A percentile compares a stretch with the other conserved stretches of the same genome.
phyloP scores from a whole-genome alignment of 2,329 filamentous ascomycete species.

The Tympanopsis confertula region DNA sequence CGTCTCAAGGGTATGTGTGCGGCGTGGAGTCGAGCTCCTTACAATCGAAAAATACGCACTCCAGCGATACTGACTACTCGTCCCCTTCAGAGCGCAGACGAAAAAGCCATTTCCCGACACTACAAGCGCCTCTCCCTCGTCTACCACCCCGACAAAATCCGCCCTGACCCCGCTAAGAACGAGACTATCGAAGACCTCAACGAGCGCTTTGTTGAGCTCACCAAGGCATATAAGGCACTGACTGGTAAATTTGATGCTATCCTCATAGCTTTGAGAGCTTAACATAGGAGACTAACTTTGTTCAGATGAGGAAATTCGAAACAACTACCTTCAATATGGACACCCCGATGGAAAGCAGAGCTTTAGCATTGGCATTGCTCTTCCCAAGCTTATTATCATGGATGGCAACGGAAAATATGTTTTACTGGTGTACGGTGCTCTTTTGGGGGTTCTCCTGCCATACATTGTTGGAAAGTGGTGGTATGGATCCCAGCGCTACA shows the following conservation, averaged over 20 bases:
- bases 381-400: constrained; percentile 83
- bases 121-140: constrained; percentile 80
- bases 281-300: too few relatives aligned
- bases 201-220: constrained; percentile 82
- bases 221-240: constrained; percentile 94
- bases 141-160: constrained; percentile 86
- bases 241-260: too few relatives aligned
- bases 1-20: constrained; percentile 60
- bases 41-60: too few relatives aligned
- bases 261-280: too few relatives aligned
- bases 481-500: constrained; percentile 90
- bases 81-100: constrained; percentile 48
- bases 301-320: constrained; percentile 90
- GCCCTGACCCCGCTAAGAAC: constrained; percentile 74
- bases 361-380: constrained; percentile 91
- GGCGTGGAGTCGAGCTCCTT: too few relatives aligned
- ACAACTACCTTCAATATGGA: constrained; percentile 92
- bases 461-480: constrained; percentile 96
- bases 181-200: constrained; percentile 78
- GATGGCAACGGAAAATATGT: constrained; percentile 95
- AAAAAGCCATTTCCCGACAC: constrained; percentile 83
- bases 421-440: constrained; percentile 72
- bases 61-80: too few relatives aligned
- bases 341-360: constrained; percentile 97
- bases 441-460: constrained; percentile 81